Evolutionary conservation across 1,139 yeast genomes (phyloP), one percentile per base, ranked within the genome.

Genomic region (Magnusiomyces fungicola): DNA sequence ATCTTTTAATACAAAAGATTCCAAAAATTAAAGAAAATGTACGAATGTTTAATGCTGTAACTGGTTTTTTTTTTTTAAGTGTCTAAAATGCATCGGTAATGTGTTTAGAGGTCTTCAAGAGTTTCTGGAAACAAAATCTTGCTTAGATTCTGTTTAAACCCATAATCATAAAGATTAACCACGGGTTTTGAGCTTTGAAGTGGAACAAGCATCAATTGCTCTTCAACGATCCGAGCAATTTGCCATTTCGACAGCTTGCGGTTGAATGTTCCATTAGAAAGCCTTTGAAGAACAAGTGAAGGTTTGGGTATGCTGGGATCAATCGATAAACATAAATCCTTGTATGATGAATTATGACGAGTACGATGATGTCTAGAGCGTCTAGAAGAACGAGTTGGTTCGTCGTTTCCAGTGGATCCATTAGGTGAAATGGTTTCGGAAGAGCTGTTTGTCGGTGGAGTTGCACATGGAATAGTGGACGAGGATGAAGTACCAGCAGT

Each of bases 101-200:
- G n/a, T n/a, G n/a, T n/a, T n/a, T n/a, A n/a, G n/a, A n/a, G n/a
- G n/a, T n/a, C n/a, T n/a, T n/a, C n/a, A n/a, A n/a, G n/a, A n/a
- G 30, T n/a, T 3, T 39, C 19, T 3, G 43, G 43, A 39, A 65
- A 63, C 24, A 72, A 30, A 21, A 77, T 59, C 38, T 72, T 71
- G 37, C 54, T 61, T 9, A 79, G 53, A 58, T 84, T 83, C 0
- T 56, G 52, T 64, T 68, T 58, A 58, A 82, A 80, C 9, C 95
- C 95, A 6, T 56, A 57, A 59, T 87, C 95, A 62, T 87, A 86
- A 6, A 82, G 69, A 58, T 87, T 87, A 37, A 65, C 69, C 49
- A 87, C 59, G 21, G 79, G 81, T 1, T 68, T 70, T 54, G 79
- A 72, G 14, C 70, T 66, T 5, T 53, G 50, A 1, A 81, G 67